These are phyloP conservation scores for Xylaria castorea DNA, from an alignment of 495 filamentous ascomycete species.

Conservation along the genomic window DNA sequence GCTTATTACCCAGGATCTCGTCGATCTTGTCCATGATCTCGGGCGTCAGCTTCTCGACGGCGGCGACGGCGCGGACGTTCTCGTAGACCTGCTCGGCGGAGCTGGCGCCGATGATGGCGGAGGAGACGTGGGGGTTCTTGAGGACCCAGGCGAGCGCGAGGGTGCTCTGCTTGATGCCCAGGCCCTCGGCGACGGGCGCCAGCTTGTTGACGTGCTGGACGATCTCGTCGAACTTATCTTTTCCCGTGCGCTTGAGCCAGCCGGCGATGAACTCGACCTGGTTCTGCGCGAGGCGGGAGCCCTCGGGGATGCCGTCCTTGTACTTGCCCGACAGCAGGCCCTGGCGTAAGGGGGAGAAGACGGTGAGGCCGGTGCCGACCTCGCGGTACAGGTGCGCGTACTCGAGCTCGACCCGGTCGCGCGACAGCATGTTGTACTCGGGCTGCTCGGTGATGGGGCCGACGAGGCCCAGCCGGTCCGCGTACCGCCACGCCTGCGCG, in stretches of 20 bases:
- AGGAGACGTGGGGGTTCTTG: slow-evolving; percentile 75
- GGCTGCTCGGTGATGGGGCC: slow-evolving; percentile 87
- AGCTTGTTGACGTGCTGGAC: slow-evolving; percentile 55
- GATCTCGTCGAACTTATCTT: slow-evolving; percentile 54
- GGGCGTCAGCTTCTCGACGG: slow-evolving; percentile 67
- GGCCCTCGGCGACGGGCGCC: slow-evolving; percentile 69
- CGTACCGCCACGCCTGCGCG: slow-evolving; percentile 73
- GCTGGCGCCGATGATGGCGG: slow-evolving; percentile 80
- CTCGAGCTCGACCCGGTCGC: slow-evolving; percentile 78
- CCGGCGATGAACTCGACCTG: slow-evolving; percentile 55
- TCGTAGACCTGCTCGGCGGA: slow-evolving; percentile 75
- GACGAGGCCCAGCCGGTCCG: slow-evolving; percentile 76
- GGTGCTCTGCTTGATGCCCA: slow-evolving; percentile 68
- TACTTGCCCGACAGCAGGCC: slow-evolving; percentile 87
- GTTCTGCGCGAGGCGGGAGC: slow-evolving; percentile 58
- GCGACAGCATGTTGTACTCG: slow-evolving; percentile 77
- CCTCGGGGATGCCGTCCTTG: slow-evolving; percentile 67
- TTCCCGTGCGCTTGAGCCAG: slow-evolving; percentile 52
- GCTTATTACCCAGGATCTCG: slow-evolving; percentile 68
- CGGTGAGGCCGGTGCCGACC: slow-evolving; percentile 73
- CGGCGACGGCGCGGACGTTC: slow-evolving; percentile 67
- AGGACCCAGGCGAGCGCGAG: slow-evolving; percentile 82
- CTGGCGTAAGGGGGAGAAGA: slow-evolving; percentile 73
- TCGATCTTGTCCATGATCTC: slow-evolving; percentile 77
- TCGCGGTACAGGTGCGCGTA: slow-evolving; percentile 70